Evolutionary conservation across 805 yeast species (phyloP).

Genomic region (Lipomyces spencermartinsiae): DNA sequence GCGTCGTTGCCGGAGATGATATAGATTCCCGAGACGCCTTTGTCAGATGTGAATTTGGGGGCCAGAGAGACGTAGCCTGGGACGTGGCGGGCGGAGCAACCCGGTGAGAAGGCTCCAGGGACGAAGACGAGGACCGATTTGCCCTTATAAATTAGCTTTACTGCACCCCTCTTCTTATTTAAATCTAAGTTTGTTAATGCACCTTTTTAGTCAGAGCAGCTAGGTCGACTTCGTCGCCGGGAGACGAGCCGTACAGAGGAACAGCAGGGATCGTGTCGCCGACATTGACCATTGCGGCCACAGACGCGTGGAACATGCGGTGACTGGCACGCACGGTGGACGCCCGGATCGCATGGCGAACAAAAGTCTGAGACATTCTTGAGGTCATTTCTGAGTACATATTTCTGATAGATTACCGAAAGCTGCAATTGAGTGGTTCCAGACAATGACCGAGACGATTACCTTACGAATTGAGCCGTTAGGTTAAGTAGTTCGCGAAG

Average conservation of each 20-base stretch:
- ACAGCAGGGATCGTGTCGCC: slow-evolving; percentile 70
- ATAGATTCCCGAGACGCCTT: slow-evolving; percentile 69
- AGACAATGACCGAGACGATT: too few species aligned
- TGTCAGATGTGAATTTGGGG: slow-evolving; percentile 57
- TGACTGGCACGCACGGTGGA: background rate
- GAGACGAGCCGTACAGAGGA: slow-evolving; percentile 63
- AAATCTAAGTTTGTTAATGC: background rate
- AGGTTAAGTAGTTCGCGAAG: too few species aligned
- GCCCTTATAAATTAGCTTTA: slow-evolving; percentile 48
- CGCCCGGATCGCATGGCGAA: background rate
- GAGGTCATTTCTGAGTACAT: background rate
- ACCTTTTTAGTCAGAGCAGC: slow-evolving; percentile 46
- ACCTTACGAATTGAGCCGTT: too few species aligned
- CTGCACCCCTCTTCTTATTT: background rate
- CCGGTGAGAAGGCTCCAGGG: slow-evolving; percentile 83
- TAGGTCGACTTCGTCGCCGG: slow-evolving; percentile 65
- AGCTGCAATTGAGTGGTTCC: too few species aligned
- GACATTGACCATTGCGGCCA: slow-evolving; percentile 48
- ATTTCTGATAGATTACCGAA: background rate
- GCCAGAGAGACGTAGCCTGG: slow-evolving; percentile 71
- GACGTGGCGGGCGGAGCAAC: slow-evolving; percentile 72
- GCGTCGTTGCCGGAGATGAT: slow-evolving; percentile 86
- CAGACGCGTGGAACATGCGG: slow-evolving; percentile 43
- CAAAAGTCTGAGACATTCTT: background rate
- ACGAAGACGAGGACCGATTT: slow-evolving; percentile 64